Base-by-base conservation (phyloP, 192 early-diverging fungal genomes). In the Linnemannia schmuckeri region DNA sequence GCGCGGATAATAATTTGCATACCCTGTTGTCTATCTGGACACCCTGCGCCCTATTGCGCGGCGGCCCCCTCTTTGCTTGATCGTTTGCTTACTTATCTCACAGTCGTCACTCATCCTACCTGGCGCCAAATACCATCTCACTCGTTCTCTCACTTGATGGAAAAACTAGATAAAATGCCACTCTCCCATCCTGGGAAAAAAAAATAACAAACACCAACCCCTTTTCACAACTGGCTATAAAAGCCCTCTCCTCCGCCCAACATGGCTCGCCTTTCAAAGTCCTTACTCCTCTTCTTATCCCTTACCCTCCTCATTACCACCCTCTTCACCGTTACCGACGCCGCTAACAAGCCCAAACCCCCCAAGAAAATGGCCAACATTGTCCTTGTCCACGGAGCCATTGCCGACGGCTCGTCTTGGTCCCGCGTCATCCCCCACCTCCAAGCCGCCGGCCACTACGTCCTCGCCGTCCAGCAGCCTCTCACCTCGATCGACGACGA, bases 371-470 rank as follows among this genome's bases (percentile, higher is more conserved):
- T 57, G 33, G 35, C 40, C 22, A 76, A 42, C 74, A 76, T 76
- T 38, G 49, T 76, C 54, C 74, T 76, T 24, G 74, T 76, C 54
- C 74, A 76, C 37, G 54, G 74, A 24, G 74, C 54, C 49, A 0
- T 76, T 61, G 74, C 54, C 8, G 54, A 76, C 37, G 74, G 74
- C 7, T 76, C 74, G 4, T 76, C 74, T 54, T 76, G 74, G 74
- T 40, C 33, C 12, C 20, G 9, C 1, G 74, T 76, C 8, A 76
- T 76, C 12, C 35, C 74, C 8, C 2, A 37, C 37, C 74, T 76
- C 38, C 52, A 57, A 13, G 54, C 52, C 8, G 74, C 74, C n/a
- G 74, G 74, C 1, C 54, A 77, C 63, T 46, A 41, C 18, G 61
- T 69, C 61, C 5, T 41, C 4, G 76, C 76, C 18, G 76, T 77